These are phyloP conservation scores for Lanzia echinophila DNA, from an alignment of 2,329 filamentous ascomycete species.

Conservation along the genomic window DNA sequence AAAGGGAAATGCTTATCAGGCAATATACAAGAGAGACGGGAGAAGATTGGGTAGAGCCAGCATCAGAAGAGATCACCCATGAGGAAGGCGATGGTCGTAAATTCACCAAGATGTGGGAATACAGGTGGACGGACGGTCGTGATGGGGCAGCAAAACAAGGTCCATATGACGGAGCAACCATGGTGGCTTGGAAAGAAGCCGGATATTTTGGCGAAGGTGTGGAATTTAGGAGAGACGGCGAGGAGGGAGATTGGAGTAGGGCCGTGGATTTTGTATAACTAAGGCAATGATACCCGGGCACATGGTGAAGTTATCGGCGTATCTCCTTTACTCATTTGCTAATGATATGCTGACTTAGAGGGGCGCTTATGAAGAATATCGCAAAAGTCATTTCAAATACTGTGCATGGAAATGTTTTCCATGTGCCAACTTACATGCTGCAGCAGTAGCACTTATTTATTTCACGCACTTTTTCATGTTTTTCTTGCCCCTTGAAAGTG, in stretches of 20 bases:
- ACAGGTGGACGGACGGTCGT: constrained; percentile 81
- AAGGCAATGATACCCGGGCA: background rate
- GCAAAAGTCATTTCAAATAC: no score
- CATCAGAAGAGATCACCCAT: constrained; percentile 31
- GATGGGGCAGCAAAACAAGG: constrained; percentile 76
- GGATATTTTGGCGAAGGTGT: constrained; percentile 92
- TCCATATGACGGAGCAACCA: constrained; percentile 76
- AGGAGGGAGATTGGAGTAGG: constrained; percentile 37
- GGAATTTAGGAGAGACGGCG: constrained; percentile 60
- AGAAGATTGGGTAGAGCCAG: constrained; percentile 67
- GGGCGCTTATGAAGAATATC: background rate
- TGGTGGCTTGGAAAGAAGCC: constrained; percentile 85
- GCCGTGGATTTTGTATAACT: constrained; percentile 31
- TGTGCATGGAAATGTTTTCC: no score
- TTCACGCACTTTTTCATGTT: background rate
- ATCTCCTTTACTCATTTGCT: background rate
- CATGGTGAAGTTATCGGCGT: background rate
- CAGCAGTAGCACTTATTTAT: background rate
- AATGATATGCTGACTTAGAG: background rate
- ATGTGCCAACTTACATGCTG: background rate
- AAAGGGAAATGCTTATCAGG: constrained; percentile 74
- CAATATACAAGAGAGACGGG: constrained; percentile 82
- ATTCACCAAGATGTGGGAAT: constrained; percentile 66
- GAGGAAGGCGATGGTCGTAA: constrained; percentile 15
- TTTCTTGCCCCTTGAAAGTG: background rate